Base-by-base conservation (phyloP, 1,284 basidiomycete species). In the Puccinia hordei region DNA sequence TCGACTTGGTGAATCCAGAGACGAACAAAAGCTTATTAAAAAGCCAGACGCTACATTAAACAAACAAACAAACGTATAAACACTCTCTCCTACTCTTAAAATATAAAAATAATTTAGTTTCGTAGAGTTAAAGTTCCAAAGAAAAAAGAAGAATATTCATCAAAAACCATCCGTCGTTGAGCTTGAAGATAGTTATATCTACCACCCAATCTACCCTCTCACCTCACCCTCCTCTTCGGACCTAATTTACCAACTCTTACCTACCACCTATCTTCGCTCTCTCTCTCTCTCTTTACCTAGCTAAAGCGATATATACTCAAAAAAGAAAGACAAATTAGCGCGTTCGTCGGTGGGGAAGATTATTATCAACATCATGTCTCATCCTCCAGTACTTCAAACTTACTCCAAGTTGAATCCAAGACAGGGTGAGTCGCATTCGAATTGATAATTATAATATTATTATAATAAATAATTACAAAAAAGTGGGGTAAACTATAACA, bases 371-470 rank as follows among this genome's bases (percentile, higher is more conserved):
- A 27, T 27, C 38, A 66, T 66, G 63, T 66, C 41, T 66, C 41
- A 66, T 44, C 38, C 12, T 22, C n/a, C 8, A 8, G 8, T 44
- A 8, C 1, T 66, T 15, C 5, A 8, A 46, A 5, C 38, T 22
- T 24, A 66, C 22, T 27, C 63, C 1, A 66, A n/a, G 8, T 46
- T 66, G 41, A 38, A 44, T 44, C 63, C 41, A 4, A 66, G 63
- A 66, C 63, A 66, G 38, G 63, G 41, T 66, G 41, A 66, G 63
- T 66, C 24, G 35, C 30, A 17, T 38, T 63, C 33, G 17, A 8
- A 8, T 46, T 9, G 9, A 9, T 46, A 46, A 9, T 46, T n/a
- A n/a, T 17, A 46, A 46, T 8, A 46, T n/a, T n/a, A n/a, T n/a
- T n/a, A n/a, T n/a, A 35, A 24, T 24, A 15, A 65, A n/a, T n/a